These are phyloP conservation scores for Psilocybe subaeruginosa DNA, from an alignment of 768 basidiomycete species.

Conservation along the genomic window DNA sequence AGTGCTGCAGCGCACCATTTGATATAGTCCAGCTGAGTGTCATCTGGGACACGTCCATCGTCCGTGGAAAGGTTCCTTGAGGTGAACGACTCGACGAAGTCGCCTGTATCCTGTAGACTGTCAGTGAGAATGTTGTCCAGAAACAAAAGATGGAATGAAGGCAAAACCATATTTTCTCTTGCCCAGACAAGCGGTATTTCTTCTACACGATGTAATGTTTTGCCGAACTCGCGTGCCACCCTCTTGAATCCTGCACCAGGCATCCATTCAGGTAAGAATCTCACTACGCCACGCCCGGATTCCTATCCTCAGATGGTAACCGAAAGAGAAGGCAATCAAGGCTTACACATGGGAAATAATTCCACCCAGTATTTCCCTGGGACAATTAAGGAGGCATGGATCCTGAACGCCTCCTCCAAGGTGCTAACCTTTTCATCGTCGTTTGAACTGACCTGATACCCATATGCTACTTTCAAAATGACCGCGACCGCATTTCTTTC, in stretches of 20 bases:
- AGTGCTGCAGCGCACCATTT: conserved; percentile 31
- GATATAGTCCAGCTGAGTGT: conserved; percentile 13
- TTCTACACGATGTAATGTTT: conserved; percentile 23
- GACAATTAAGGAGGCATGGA: conserved; percentile 24
- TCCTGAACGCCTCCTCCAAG: conserved; percentile 33
- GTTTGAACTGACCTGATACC: conserved; percentile 36
- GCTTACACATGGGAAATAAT: conserved; percentile 39
- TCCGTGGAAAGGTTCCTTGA: neutral
- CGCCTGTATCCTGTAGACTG: conserved; percentile 6
- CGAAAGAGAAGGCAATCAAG: neutral
- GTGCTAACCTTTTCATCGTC: conserved; percentile 35
- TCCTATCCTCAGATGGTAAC: neutral
- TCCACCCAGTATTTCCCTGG: conserved; percentile 44
- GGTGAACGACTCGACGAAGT: conserved; percentile 6
- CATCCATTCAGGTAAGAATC: conserved; percentile 44
- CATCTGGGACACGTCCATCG: neutral
- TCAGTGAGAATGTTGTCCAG: neutral
- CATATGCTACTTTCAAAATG: conserved; percentile 42
- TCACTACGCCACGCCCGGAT: conserved; percentile 26
- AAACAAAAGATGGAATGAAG: neutral
- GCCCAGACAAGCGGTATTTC: conserved; percentile 34
- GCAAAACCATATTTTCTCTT: conserved; percentile 30
- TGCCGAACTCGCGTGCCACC: conserved; percentile 19
- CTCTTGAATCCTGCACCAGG: conserved; percentile 46
- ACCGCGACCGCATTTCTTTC: conserved; percentile 38